Evolutionary conservation across 768 basidiomycete genomes (phyloP).

Genomic region (Porpolomopsis calyptriformis): DNA sequence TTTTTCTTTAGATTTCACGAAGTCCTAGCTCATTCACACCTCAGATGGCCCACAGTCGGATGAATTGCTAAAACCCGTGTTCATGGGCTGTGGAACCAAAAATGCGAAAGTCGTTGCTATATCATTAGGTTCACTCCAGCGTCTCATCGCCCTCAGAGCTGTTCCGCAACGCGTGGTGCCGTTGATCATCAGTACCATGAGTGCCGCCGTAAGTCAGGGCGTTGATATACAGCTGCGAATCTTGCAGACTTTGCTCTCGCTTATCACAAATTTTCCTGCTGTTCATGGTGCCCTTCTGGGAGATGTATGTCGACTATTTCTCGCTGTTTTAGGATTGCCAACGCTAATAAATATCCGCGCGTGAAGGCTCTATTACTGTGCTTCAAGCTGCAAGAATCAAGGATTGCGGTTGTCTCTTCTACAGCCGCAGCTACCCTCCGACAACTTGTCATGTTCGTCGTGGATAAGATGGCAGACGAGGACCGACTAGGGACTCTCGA

Average conservation of each 20-base stretch:
- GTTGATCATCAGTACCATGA: slow-evolving; percentile 73
- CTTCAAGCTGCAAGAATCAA: slow-evolving; percentile 91
- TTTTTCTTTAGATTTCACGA: slow-evolving; percentile 1
- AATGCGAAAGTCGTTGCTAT: slow-evolving; percentile 92
- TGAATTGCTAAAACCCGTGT: slow-evolving; percentile 75
- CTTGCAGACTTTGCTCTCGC: slow-evolving; percentile 81
- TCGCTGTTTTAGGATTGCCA: not conserved
- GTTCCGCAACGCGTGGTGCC: slow-evolving; percentile 74
- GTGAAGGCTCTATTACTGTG: slow-evolving; percentile 78
- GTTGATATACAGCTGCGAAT: slow-evolving; percentile 96
- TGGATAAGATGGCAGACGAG: slow-evolving; percentile 85
- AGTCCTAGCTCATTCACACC: slow-evolving; percentile 2
- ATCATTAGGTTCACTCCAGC: slow-evolving; percentile 81
- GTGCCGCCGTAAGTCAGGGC: slow-evolving; percentile 81
- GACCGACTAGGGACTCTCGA: slow-evolving; percentile 39
- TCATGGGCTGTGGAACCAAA: slow-evolving; percentile 89
- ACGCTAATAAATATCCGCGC: slow-evolving; percentile 1
- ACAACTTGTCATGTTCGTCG: slow-evolving; percentile 94
- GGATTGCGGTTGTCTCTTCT: slow-evolving; percentile 92
- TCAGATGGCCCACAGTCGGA: slow-evolving; percentile 71
- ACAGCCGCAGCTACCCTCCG: slow-evolving; percentile 94
- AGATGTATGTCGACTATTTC: slow-evolving; percentile 47
- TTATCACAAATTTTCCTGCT: slow-evolving; percentile 79
- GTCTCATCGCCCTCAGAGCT: slow-evolving; percentile 78
- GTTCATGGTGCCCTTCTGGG: slow-evolving; percentile 74